These are phyloP conservation scores for Cladosporium sp. DNA, from an alignment of 2,329 filamentous ascomycete genomes.

Conservation along the genomic window DNA sequence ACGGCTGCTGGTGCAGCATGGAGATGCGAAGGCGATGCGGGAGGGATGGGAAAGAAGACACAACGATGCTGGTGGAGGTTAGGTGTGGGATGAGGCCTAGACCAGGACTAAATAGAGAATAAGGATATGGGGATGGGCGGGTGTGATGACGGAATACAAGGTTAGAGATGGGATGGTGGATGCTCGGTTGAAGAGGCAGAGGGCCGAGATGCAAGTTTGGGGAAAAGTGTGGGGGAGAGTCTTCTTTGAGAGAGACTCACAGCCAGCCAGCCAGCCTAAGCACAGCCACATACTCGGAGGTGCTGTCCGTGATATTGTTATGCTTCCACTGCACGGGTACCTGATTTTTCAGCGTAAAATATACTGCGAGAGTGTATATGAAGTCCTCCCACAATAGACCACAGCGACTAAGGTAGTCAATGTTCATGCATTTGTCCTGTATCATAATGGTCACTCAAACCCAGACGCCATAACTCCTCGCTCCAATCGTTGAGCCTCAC, in stretches of 20 bases:
- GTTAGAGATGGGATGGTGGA: background rate
- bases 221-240: constrained; percentile 6
- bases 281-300: no score
- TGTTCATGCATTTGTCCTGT: background rate
- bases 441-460: constrained; percentile 1
- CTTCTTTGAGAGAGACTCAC: no score
- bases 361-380: no score
- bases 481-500: constrained; percentile 1
- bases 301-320: background rate
- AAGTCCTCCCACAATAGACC: no score
- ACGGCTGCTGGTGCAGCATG: background rate
- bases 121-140: background rate
- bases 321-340: background rate
- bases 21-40: background rate
- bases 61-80: background rate
- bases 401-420: no score
- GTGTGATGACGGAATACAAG: constrained; percentile 11
- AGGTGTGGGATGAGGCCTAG: background rate
- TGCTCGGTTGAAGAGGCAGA: constrained; percentile 7
- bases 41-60: background rate
- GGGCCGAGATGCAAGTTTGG: constrained; percentile 6
- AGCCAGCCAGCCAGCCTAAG: no score
- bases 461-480: constrained; percentile 11
- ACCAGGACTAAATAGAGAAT: background rate
- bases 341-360: no score